Evolutionary conservation across 495 filamentous ascomycete genomes (phyloP), one percentile per base, ranked within the genome.

Genomic region (Neurospora sp.): DNA sequence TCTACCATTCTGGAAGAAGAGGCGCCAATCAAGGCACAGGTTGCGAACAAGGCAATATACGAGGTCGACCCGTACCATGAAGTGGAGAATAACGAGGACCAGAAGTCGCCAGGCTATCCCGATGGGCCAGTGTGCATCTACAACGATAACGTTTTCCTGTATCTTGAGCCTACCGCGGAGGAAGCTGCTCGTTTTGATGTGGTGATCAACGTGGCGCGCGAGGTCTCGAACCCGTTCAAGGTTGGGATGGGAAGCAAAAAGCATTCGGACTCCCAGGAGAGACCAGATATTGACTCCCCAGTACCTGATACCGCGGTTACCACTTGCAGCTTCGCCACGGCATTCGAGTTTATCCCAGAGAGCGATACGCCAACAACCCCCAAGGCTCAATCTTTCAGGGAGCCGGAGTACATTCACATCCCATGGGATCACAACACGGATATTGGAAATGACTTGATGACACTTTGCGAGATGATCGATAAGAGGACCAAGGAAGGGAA

Each of bases 401-500:
- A 89, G 35, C 96, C 96, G 2, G 96, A 99, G 80, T 99, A 99
- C 78, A 90, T 98, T 69, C 96, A 99, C 78, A 91, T 99, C 68
- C 91, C 89, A 4, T 99, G 96, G 96, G 96, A 99, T 75, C 96
- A 99, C 81, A 98, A 98, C 77, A 97, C 95, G 0, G 93, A 97
- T 73, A 97, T 99, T 73, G 89, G 94, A 18, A 89, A 91, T 31
- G 96, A 98, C 78, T 82, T 99, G 39, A 89, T 91, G 78, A 84
- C 83, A 48, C 84, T 99, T n/a, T 97, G 96, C 77, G 91, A 97
- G 75, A 84, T 91, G 12, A 95, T 99, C 72, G 93, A 97, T 71
- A 88, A 91, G 41, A 88, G 91, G 69, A 89, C 93, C 2, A 85
- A 88, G 40, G 85, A 92, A 59, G 91, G 93, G 31, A 98, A 98